phyloP scores from a whole-genome alignment of 164 flowering plant species.

The Tetracentron sinense region DNA sequence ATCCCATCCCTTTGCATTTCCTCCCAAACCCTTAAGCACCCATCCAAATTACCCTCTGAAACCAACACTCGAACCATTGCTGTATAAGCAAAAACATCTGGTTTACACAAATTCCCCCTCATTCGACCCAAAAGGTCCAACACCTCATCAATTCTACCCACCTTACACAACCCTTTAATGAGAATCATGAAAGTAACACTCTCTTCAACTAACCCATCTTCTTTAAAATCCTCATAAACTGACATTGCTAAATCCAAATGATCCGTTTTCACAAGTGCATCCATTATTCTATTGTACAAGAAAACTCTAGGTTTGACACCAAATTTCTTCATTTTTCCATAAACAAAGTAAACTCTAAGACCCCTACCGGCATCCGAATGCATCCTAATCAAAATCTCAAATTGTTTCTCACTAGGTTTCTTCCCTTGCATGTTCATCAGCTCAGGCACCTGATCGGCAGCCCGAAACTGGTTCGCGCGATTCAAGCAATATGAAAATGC shows the following conservation, averaged over 20 bases:
- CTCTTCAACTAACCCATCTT: slow-evolving; percentile 70
- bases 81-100: slow-evolving; percentile 94
- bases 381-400: slow-evolving; percentile 88
- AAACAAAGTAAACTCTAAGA: slow-evolving; percentile 68
- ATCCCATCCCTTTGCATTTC: slow-evolving; percentile 77
- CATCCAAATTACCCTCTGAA: slow-evolving; percentile 62
- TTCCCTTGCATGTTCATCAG: slow-evolving; percentile 85
- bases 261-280: slow-evolving; percentile 63
- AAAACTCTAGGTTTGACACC: slow-evolving; percentile 72
- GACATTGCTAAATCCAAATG: slow-evolving; percentile 77
- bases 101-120: slow-evolving; percentile 70
- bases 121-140: slow-evolving; percentile 55
- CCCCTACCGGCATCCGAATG: slow-evolving; percentile 81
- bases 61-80: slow-evolving; percentile 74
- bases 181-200: slow-evolving; percentile 83
- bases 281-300: slow-evolving; percentile 79
- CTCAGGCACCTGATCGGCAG: slow-evolving; percentile 91
- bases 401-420: slow-evolving; percentile 81
- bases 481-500: slow-evolving; percentile 87
- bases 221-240: slow-evolving; percentile 74
- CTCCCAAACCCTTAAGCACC: slow-evolving; percentile 77
- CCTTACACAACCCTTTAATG: slow-evolving; percentile 77
- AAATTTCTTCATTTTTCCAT: slow-evolving; percentile 85
- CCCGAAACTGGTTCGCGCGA: slow-evolving; percentile 52
- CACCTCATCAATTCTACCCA: slow-evolving; percentile 57